phyloP scores from a whole-genome alignment of 2,329 filamentous ascomycete species.

The Neocucurbitaria cava region DNA sequence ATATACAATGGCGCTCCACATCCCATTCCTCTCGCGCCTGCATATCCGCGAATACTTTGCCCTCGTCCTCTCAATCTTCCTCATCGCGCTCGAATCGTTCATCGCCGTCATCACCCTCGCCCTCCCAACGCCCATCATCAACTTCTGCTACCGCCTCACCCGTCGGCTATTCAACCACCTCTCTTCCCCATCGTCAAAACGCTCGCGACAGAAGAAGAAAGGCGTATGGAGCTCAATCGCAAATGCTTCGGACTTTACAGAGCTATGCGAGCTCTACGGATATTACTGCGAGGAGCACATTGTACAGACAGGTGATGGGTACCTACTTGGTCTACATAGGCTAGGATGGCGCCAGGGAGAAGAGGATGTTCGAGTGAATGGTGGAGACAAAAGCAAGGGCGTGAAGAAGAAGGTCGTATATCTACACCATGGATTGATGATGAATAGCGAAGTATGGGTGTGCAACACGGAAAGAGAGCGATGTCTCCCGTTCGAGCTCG shows the following conservation, averaged over 20 bases:
- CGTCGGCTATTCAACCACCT: slow-evolving; percentile 82
- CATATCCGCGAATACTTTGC: slow-evolving; percentile 80
- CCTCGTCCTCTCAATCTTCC: slow-evolving; percentile 79
- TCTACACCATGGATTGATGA: slow-evolving; percentile 92
- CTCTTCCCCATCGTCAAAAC: slow-evolving; percentile 72
- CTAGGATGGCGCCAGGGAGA: slow-evolving; percentile 84
- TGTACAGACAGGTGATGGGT: slow-evolving; percentile 92
- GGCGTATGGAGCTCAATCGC: slow-evolving; percentile 78
- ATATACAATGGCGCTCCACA: slow-evolving; percentile 53
- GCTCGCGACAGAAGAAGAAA: slow-evolving; percentile 73
- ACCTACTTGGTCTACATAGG: slow-evolving; percentile 87
- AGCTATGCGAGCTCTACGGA: slow-evolving; percentile 89
- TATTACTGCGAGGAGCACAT: slow-evolving; percentile 97
- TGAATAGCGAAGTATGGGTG: slow-evolving; percentile 99
- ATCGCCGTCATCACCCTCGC: slow-evolving; percentile 87
- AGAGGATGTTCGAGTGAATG: slow-evolving; percentile 79
- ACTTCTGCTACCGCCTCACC: slow-evolving; percentile 82
- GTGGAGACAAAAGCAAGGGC: slow-evolving; percentile 61
- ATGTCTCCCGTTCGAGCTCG: slow-evolving; percentile 85
- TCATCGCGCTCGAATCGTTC: slow-evolving; percentile 82
- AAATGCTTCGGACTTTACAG: slow-evolving; percentile 88
- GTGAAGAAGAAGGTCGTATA: slow-evolving; percentile 87
- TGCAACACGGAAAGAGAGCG: slow-evolving; percentile 86
- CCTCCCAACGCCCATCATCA: slow-evolving; percentile 81
- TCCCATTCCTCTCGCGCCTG: slow-evolving; percentile 70